phyloP scores from a whole-genome alignment of 1,139 yeast species.

The Debaryomycetaceae sp. region DNA sequence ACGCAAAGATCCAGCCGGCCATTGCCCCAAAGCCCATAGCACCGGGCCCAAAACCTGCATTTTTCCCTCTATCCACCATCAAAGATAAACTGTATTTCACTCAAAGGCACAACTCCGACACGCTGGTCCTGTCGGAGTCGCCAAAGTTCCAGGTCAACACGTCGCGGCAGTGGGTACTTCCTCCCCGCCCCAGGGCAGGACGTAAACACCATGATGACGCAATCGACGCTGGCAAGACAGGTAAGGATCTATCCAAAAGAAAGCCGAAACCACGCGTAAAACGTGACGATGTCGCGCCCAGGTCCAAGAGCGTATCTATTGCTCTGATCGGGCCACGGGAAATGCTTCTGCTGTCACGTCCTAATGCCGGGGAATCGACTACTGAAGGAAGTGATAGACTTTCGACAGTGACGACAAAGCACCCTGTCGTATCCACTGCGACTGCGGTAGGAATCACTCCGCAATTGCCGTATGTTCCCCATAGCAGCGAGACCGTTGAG shows the following conservation, averaged over 20 bases:
- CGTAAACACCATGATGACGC: constrained; percentile 18
- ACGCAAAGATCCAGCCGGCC: constrained; percentile 32
- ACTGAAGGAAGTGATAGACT: no score
- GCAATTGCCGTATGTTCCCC: constrained; percentile 3
- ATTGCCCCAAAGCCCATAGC: constrained; percentile 29
- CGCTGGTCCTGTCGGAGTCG: constrained; percentile 7
- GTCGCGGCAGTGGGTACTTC: constrained; percentile 51
- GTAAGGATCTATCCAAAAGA: constrained; percentile 1
- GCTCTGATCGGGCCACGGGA: no score
- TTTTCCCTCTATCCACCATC: constrained; percentile 7
- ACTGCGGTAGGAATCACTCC: no score
- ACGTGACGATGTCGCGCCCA: constrained; percentile 2
- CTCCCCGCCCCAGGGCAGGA: constrained; percentile 57
- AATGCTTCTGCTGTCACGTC: constrained; percentile 3
- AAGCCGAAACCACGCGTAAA: constrained; percentile 7
- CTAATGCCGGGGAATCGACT: not conserved
- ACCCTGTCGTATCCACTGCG: not conserved
- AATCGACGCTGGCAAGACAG: constrained; percentile 7
- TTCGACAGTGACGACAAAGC: no score
- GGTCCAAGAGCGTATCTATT: not conserved
- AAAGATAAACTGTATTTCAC: constrained; percentile 6
- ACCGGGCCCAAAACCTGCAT: constrained; percentile 17
- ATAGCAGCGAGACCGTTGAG: constrained; percentile 10
- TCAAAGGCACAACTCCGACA: constrained; percentile 9
- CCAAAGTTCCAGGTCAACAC: constrained; percentile 31